Evolutionary conservation across 345 rosid species (phyloP).

Genomic region (Lumnitzera racemosa): DNA sequence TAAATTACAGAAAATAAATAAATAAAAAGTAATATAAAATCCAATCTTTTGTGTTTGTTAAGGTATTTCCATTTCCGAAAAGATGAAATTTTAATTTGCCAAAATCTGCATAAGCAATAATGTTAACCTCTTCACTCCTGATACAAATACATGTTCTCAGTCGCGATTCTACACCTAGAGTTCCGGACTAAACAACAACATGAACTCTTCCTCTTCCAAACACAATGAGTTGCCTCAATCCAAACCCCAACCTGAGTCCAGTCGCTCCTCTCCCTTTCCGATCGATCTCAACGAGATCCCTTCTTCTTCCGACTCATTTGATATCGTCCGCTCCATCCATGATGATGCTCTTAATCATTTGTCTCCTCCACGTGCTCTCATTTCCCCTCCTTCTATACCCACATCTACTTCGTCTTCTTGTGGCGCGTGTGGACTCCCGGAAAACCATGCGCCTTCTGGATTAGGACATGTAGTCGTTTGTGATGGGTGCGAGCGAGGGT

Average conservation of each 20-base stretch:
- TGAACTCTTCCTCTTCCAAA: too few species aligned
- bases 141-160: too few species aligned
- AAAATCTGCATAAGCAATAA: too few species aligned
- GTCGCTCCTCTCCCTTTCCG: conserved; percentile 63
- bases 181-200: too few species aligned
- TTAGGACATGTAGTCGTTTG: conserved; percentile 52
- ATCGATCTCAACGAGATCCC: conserved; percentile 99
- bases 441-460: neutral
- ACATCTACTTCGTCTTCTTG: conserved; percentile 19
- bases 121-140: too few species aligned
- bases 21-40: too few species aligned
- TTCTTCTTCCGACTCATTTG: conserved; percentile 45
- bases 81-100: too few species aligned
- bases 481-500: conserved; percentile 91
- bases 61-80: too few species aligned
- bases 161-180: too few species aligned
- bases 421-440: conserved; percentile 48
- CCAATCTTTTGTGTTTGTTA: too few species aligned
- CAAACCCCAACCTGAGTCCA: conserved; percentile 21
- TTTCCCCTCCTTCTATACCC: conserved; percentile 3
- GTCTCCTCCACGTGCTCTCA: conserved; percentile 26
- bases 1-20: too few species aligned
- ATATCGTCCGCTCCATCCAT: conserved; percentile 53
- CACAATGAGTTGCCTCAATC: too few species aligned
- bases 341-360: conserved; percentile 11